Conservation (phyloP, 2,329 filamentous ascomycete genomes). For the Tolypocladium pustulatum region DNA sequence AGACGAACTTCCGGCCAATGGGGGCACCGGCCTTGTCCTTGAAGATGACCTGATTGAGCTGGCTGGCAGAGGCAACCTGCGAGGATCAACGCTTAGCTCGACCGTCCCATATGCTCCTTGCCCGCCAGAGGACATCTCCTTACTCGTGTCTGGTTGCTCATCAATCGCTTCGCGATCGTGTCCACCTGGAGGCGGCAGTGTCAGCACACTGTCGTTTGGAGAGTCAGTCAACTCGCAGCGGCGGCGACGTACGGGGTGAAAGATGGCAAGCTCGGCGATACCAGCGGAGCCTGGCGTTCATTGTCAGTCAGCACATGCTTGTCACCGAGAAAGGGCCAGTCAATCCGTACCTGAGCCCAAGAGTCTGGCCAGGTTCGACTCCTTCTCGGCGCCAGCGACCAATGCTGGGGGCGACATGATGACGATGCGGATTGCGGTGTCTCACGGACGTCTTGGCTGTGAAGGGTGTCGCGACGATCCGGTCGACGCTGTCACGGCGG, state of each 20-base stretch:
- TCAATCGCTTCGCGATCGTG: slow-evolving; percentile 96
- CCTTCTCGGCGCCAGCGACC: slow-evolving; percentile 50
- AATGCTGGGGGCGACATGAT: slow-evolving; percentile 50
- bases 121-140: slow-evolving; percentile 25
- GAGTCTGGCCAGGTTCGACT: slow-evolving; percentile 80
- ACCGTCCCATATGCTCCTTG: slow-evolving; percentile 7
- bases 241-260: slow-evolving; percentile 62
- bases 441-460: background rate
- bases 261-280: slow-evolving; percentile 86
- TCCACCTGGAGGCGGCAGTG: slow-evolving; percentile 57
- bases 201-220: slow-evolving; percentile 1
- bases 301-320: slow-evolving; percentile 14
- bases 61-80: slow-evolving; percentile 29
- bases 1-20: slow-evolving; percentile 71
- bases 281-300: slow-evolving; percentile 64
- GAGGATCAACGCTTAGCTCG: slow-evolving; percentile 2
- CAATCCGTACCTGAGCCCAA: slow-evolving; percentile 67
- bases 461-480: background rate
- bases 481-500: background rate
- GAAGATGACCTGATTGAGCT: slow-evolving; percentile 89
- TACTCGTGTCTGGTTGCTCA: slow-evolving; percentile 78
- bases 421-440: slow-evolving; percentile 2
- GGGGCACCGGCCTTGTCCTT: slow-evolving; percentile 72
- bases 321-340: background rate
- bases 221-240: slow-evolving; percentile 1